Evolutionary conservation across 495 filamentous ascomycete species (phyloP).

Genomic region (Xylaria flabelliformis): DNA sequence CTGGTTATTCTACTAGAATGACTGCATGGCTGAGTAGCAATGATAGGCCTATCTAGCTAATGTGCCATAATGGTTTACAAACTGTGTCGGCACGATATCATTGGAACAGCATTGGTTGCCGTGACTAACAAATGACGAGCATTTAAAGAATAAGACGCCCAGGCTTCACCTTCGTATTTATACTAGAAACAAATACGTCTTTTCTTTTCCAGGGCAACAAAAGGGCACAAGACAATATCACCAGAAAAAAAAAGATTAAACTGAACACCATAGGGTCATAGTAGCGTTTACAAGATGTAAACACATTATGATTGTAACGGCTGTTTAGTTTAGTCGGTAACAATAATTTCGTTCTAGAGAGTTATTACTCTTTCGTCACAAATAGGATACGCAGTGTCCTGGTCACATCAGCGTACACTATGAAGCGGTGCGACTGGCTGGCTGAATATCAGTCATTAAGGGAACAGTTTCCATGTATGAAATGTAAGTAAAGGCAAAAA

Average conservation of each 20-base stretch:
- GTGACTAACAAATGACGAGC: background rate
- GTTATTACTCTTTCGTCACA: background rate
- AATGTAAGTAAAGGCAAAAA: too few relatives aligned
- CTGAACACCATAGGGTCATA: background rate
- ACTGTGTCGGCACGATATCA: background rate
- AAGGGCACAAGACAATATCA: background rate
- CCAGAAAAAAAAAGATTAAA: background rate
- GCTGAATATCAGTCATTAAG: too few relatives aligned
- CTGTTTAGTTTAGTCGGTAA: background rate
- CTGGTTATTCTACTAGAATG: background rate
- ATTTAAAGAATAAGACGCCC: background rate
- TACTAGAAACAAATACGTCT: background rate
- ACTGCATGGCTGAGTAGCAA: background rate
- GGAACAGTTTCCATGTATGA: too few relatives aligned
- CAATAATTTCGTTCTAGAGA: background rate
- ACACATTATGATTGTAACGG: background rate
- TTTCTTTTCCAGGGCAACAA: background rate
- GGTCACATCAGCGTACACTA: too few relatives aligned
- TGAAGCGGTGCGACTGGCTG: too few relatives aligned
- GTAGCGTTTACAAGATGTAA: background rate
- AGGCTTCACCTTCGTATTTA: background rate
- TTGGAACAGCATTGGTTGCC: background rate
- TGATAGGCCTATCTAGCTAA: background rate
- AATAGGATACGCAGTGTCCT: background rate
- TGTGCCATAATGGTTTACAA: background rate